A percentile compares a stretch with the other conserved stretches of the same genome.
phyloP scores from a whole-genome alignment of 2,329 filamentous ascomycete species.

The Monosporascus ibericus region DNA sequence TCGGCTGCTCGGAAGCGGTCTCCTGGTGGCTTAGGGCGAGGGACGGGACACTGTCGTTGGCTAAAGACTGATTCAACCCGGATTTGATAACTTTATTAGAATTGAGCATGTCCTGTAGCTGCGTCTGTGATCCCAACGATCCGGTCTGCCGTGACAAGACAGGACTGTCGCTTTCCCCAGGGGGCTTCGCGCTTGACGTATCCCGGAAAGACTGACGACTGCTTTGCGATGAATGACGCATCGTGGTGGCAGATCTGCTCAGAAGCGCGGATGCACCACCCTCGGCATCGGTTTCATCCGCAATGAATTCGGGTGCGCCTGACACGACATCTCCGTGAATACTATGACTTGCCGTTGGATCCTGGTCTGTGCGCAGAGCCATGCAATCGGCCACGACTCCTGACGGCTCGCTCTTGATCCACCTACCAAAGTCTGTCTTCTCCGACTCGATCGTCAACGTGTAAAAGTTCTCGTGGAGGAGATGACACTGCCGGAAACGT shows the following conservation, averaged over 20 bases:
- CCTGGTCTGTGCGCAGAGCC: conserved; percentile 47
- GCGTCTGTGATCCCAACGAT: conserved; percentile 45
- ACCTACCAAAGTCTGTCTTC: conserved; percentile 67
- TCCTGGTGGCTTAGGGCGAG: conserved; percentile 46
- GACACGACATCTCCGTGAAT: conserved; percentile 15
- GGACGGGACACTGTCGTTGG: conserved; percentile 53
- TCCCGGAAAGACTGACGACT: conserved; percentile 45
- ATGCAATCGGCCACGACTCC: conserved; percentile 78
- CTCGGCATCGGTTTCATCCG: conserved; percentile 27
- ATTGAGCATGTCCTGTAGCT: conserved; percentile 54
- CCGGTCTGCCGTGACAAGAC: conserved; percentile 47
- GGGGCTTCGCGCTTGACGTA: conserved; percentile 34
- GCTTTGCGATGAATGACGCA: conserved; percentile 43
- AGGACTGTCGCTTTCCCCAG: conserved; percentile 53
- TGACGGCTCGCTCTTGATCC: conserved; percentile 72
- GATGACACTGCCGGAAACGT: conserved; percentile 64
- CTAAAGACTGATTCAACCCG: conserved; percentile 46
- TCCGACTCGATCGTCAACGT: conserved; percentile 74
- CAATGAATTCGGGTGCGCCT: conserved; percentile 14
- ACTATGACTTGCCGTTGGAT: conserved; percentile 12
- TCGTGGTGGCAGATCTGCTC: conserved; percentile 30
- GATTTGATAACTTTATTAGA: conserved; percentile 54
- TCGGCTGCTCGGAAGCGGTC: conserved; percentile 33
- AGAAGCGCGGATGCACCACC: conserved; percentile 34
- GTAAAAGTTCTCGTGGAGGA: conserved; percentile 81